Conservation (phyloP, 2,329 filamentous ascomycete genomes). For the Colletotrichum tofieldiae region DNA sequence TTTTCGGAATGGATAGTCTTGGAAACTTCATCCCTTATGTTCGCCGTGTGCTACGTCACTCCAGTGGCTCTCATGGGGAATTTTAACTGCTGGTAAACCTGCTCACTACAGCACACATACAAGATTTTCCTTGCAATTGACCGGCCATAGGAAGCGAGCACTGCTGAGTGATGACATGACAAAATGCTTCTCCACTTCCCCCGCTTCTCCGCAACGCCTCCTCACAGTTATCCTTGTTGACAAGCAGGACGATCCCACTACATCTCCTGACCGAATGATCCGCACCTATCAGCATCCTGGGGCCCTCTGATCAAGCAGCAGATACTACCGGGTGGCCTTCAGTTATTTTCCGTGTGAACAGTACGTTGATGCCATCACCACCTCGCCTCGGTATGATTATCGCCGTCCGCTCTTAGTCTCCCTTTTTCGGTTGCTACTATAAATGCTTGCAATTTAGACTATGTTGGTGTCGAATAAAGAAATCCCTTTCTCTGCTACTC, state of each 20-base stretch:
- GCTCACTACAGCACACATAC: neutral
- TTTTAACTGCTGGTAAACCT: neutral
- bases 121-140: neutral
- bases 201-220: slow-evolving; percentile 8
- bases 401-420: neutral
- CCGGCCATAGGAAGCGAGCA: neutral
- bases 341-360: neutral
- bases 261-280: neutral
- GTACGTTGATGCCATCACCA: neutral
- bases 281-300: slow-evolving; percentile 11
- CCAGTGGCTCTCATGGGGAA: neutral
- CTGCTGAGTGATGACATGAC: neutral
- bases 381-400: neutral
- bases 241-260: neutral
- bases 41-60: neutral
- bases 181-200: neutral
- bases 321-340: neutral
- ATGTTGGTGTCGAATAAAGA: neutral
- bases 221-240: neutral
- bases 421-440: too few species aligned
- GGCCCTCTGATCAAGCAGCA: neutral
- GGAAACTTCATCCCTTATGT: neutral
- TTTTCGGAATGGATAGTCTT: too few species aligned
- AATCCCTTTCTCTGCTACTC: neutral
- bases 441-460: neutral